These are phyloP conservation scores for Fusarium lyarnte DNA, from an alignment of 2,329 filamentous ascomycete genomes.

Conservation along the genomic window DNA sequence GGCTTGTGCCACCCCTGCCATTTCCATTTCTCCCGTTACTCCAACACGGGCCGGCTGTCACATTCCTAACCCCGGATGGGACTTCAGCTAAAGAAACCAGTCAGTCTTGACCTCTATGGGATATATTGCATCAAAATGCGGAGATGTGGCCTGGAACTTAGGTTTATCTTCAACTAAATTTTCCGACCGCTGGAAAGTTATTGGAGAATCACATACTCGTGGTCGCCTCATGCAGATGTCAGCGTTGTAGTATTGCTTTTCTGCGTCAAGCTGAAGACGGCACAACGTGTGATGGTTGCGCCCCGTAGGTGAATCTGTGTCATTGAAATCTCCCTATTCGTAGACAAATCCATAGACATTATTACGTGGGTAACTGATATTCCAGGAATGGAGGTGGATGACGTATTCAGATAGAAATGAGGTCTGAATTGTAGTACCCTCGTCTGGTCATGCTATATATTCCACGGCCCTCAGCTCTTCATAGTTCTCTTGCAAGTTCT, in stretches of 20 bases:
- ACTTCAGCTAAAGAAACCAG: neutral
- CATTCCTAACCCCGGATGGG: neutral
- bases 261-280: neutral
- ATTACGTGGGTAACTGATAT: neutral
- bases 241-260: neutral
- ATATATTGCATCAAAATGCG: neutral
- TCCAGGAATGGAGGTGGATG: neutral
- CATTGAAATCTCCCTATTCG: neutral
- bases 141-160: neutral
- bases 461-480: rapidly evolving
- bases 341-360: neutral
- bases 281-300: neutral
- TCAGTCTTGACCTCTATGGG: neutral
- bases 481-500: neutral
- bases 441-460: neutral
- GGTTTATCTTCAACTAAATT: rapidly evolving
- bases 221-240: neutral
- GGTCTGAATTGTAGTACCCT: rapidly evolving
- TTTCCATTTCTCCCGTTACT: neutral
- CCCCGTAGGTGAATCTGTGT: neutral
- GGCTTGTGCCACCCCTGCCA: neutral
- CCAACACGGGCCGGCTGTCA: neutral
- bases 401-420: neutral
- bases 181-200: neutral
- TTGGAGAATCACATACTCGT: neutral